Evolutionary conservation across 73 alveolate genomes (phyloP).

Genomic region (Urostyla sp.): DNA sequence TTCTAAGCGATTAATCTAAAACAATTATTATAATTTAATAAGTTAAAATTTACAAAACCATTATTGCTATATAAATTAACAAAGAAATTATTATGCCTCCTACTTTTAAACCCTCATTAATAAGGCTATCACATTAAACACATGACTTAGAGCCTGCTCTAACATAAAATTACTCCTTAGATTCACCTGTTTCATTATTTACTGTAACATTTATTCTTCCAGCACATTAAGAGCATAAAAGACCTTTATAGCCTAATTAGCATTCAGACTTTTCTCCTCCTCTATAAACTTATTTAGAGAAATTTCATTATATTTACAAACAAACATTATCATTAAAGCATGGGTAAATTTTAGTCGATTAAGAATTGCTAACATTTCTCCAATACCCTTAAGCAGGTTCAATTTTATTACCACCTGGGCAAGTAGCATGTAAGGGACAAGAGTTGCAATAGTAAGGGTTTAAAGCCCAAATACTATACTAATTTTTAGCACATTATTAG

Average conservation of each 20-base stretch:
- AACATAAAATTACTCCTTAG: background rate
- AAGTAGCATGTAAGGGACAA: background rate
- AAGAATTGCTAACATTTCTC: background rate
- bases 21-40: background rate
- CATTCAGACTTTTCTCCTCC: background rate
- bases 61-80: background rate
- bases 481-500: background rate
- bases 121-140: background rate
- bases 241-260: slow-evolving; percentile 5
- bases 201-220: background rate
- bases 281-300: background rate
- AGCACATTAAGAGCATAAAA: background rate
- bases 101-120: background rate
- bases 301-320: no score
- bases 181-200: no score
- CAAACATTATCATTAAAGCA: slow-evolving; percentile 2
- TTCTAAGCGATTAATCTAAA: background rate
- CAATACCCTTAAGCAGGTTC: background rate
- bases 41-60: background rate
- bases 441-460: background rate
- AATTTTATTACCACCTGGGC: background rate
- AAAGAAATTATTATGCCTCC: background rate
- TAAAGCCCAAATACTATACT: background rate
- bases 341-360: background rate
- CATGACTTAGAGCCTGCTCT: slow-evolving; percentile 1